Evolutionary conservation across 2,329 filamentous ascomycete species (phyloP).

Genomic region (Exophiala bonariae): DNA sequence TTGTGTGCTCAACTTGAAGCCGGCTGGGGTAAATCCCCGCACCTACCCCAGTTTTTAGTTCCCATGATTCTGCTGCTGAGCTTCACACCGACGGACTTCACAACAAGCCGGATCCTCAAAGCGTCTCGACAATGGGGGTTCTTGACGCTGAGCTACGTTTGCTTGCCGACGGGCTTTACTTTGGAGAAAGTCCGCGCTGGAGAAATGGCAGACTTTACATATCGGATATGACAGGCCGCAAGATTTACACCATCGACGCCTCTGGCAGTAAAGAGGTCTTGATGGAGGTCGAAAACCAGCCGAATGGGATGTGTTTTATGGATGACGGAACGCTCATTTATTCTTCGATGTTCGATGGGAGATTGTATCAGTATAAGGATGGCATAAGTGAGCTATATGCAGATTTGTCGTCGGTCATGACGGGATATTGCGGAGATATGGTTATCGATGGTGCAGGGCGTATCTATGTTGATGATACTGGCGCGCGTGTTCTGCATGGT

Average conservation of each 20-base stretch:
- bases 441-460: not conserved
- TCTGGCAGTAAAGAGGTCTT: not conserved
- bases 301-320: slow-evolving; percentile 1
- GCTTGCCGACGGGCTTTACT: not conserved
- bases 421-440: slow-evolving; percentile 2
- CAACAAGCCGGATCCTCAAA: too few relatives aligned
- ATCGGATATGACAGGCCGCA: slow-evolving; percentile 1
- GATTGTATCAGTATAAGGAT: not conserved
- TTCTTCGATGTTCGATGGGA: slow-evolving; percentile 3
- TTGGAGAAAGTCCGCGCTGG: slow-evolving; percentile 2
- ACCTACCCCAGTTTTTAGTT: too few relatives aligned
- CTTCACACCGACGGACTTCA: too few relatives aligned
- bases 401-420: slow-evolving; percentile 1
- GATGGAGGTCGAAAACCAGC: slow-evolving; percentile 1
- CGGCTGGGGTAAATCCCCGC: too few relatives aligned
- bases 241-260: not conserved
- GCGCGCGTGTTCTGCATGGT: slow-evolving; percentile 1
- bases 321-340: slow-evolving; percentile 1
- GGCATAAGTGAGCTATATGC: not conserved
- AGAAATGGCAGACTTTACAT: slow-evolving; percentile 2
- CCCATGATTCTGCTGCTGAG: too few relatives aligned
- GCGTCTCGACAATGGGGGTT: too few relatives aligned
- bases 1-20: too few relatives aligned
- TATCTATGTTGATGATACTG: slow-evolving; percentile 2
- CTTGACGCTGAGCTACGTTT: too few relatives aligned